phyloP scores from a whole-genome alignment of 441 rosid species.

The Erysimum cheiri region DNA sequence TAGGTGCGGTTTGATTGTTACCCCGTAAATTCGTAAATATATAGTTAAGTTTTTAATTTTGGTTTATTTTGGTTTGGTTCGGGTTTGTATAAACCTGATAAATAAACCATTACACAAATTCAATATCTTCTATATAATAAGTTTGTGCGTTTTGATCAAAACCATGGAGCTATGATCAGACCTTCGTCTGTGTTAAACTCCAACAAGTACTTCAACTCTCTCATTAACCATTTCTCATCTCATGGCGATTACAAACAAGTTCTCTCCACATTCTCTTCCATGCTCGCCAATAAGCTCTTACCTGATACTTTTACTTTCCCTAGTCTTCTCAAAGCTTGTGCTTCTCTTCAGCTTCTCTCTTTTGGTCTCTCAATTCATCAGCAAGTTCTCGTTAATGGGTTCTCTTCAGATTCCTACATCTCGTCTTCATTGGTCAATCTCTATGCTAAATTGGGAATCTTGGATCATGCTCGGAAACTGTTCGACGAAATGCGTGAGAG shows the following conservation, averaged over 20 bases:
- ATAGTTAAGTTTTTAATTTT: neutral
- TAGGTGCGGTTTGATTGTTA: neutral
- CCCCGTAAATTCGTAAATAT: neutral
- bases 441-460: constrained; percentile 46
- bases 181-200: constrained; percentile 33
- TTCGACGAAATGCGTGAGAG: constrained; percentile 55
- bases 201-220: constrained; percentile 49
- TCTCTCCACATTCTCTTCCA: constrained; percentile 47
- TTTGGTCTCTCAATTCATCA: constrained; percentile 58
- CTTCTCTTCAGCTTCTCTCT: constrained; percentile 52
- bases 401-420: constrained; percentile 55
- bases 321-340: constrained; percentile 61
- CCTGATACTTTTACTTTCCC: constrained; percentile 58
- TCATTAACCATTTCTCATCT: constrained; percentile 50
- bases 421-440: constrained; percentile 60
- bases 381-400: constrained; percentile 51
- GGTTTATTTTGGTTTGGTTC: neutral
- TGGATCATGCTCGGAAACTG: constrained; percentile 49
- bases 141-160: neutral
- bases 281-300: constrained; percentile 44
- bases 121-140: neutral
- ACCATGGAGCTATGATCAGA: constrained; percentile 42
- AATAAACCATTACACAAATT: neutral
- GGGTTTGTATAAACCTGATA: neutral
- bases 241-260: constrained; percentile 48